These are phyloP conservation scores for Gorgonomyces haynaldii DNA, from an alignment of 192 early-diverging fungal species.

Conservation along the genomic window DNA sequence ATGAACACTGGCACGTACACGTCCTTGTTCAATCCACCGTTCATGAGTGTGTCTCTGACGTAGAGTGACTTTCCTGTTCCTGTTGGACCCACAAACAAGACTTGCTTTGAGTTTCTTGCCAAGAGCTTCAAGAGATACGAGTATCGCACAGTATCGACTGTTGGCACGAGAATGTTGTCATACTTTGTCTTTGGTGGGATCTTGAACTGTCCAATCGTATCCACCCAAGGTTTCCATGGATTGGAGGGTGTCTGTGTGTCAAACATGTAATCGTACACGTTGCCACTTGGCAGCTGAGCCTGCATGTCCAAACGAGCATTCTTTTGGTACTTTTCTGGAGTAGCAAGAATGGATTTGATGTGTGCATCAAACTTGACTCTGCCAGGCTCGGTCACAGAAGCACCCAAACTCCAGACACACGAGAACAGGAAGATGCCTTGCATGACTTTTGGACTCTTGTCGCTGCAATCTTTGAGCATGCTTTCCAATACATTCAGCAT, in stretches of 20 bases:
- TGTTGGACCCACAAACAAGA: constrained; percentile 47
- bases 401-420: constrained; percentile 40
- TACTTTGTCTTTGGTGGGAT: constrained; percentile 47
- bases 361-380: constrained; percentile 30
- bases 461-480: constrained; percentile 22
- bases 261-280: constrained; percentile 41
- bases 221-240: constrained; percentile 35
- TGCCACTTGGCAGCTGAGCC: constrained; percentile 31
- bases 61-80: constrained; percentile 56
- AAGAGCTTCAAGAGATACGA: constrained; percentile 38
- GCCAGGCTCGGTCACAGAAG: constrained; percentile 34
- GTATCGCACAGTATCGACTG: constrained; percentile 46
- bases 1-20: constrained; percentile 39
- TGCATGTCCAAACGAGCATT: constrained; percentile 16
- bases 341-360: constrained; percentile 15
- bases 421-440: constrained; percentile 42
- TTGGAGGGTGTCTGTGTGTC: constrained; percentile 29
- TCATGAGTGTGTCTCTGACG: constrained; percentile 40
- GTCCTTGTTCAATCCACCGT: constrained; percentile 28
- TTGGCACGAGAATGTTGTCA: constrained; percentile 47
- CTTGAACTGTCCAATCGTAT: constrained; percentile 28
- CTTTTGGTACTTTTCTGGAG: constrained; percentile 15
- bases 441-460: constrained; percentile 17
- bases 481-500: constrained; percentile 45
- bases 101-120: constrained; percentile 32